Evolutionary conservation across 208 protist genomes (phyloP).

Genomic region (Novymonas esmeraldas): DNA sequence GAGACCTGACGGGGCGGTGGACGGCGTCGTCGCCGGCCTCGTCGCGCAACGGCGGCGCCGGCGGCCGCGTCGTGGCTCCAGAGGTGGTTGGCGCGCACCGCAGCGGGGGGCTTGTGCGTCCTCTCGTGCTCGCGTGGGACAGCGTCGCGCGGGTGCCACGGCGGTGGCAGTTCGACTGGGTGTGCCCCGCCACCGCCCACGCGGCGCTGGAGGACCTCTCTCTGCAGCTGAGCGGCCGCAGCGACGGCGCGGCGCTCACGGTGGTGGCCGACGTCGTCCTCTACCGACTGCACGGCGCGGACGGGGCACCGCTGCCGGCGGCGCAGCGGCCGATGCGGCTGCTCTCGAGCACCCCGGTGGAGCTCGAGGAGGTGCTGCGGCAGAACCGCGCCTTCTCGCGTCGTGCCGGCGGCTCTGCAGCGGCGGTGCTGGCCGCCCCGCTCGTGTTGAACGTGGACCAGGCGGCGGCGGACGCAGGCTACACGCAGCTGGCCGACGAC

Average conservation of each 20-base stretch:
- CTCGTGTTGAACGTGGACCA: conserved; percentile 52
- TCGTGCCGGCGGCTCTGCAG: background rate
- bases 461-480: conserved; percentile 49
- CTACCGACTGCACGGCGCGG: conserved; percentile 61
- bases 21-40: conserved; percentile 21
- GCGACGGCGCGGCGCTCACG: conserved; percentile 20
- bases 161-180: conserved; percentile 57
- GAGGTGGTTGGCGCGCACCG: background rate
- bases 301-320: conserved; percentile 52
- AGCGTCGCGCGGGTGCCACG: conserved; percentile 41
- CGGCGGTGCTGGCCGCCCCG: conserved; percentile 2
- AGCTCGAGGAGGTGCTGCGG: conserved; percentile 32
- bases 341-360: conserved; percentile 49
- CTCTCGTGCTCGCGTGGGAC: conserved; percentile 63
- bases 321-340: conserved; percentile 58
- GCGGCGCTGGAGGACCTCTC: conserved; percentile 28
- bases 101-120: conserved; percentile 12
- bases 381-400: conserved; percentile 12
- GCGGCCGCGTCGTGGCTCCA: background rate
- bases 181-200: conserved; percentile 63
- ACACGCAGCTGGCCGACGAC: conserved; percentile 72
- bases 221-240: conserved; percentile 5
- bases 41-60: background rate
- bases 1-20: conserved; percentile 78
- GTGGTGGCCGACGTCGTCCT: conserved; percentile 66